Percentiles rank a stretch among this genome's conserved stretches.
Evolutionary conservation across 164 flowering plant genomes (phyloP).

Genomic region (Tetrastigma voinierianum): DNA sequence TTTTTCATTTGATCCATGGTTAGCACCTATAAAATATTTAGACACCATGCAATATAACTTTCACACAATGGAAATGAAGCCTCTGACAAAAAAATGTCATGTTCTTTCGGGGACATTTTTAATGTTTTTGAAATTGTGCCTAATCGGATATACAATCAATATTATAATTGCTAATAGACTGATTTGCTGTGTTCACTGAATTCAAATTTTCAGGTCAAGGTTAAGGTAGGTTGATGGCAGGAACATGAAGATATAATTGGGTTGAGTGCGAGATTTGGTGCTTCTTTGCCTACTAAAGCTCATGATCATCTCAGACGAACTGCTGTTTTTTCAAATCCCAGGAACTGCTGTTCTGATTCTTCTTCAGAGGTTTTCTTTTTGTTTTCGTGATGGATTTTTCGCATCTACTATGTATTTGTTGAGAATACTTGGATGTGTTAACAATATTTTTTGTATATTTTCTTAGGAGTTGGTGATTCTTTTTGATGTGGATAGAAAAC

Average conservation of each 20-base stretch:
- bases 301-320: constrained; percentile 33
- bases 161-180: neutral
- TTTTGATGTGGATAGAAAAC: too few relatives aligned
- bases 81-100: too few relatives aligned
- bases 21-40: too few relatives aligned
- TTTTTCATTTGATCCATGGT: too few relatives aligned
- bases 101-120: too few relatives aligned
- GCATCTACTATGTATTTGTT: neutral
- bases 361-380: constrained; percentile 51
- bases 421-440: neutral
- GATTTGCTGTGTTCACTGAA: neutral
- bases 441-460: too few relatives aligned
- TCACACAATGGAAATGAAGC: too few relatives aligned
- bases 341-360: constrained; percentile 49
- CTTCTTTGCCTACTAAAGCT: constrained; percentile 48
- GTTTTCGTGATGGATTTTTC: neutral
- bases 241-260: constrained; percentile 50
- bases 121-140: neutral
- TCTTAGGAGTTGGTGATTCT: too few relatives aligned
- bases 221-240: constrained; percentile 70
- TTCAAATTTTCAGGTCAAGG: constrained; percentile 60
- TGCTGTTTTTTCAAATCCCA: constrained; percentile 57
- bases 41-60: too few relatives aligned
- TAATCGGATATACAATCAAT: too few relatives aligned
- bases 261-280: constrained; percentile 72